Evolutionary conservation across 2,329 filamentous ascomycete species (phyloP), one percentile per base, ranked within the genome.

Genomic region (Stagonosporopsis chrysanthemi): DNA sequence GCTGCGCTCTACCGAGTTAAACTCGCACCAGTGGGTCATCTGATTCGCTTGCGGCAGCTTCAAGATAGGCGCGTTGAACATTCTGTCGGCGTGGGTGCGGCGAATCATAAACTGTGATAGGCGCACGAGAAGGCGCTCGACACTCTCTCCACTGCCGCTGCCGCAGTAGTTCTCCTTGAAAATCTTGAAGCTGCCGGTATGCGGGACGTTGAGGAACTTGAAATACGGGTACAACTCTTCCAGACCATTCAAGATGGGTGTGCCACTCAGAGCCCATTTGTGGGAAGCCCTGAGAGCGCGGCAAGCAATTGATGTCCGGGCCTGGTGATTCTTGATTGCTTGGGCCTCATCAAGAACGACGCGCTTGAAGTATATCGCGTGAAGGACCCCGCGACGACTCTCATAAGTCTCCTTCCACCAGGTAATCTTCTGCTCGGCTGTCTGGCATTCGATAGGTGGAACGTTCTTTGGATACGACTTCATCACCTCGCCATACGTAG

Each of bases 311-410:
- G 77, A 80, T 0, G 79, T 83, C 4, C 72, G 69, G 1, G 68
- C 63, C 0, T 53, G 53, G 6, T 78, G 71, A 28, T 85, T 86
- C 58, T 86, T 86, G 58, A 88, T 85, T 0, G 63, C 64, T 46
- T 87, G 84, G 0, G 81, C 84, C 63, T 88, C 85, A 42, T 88
- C 85, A 0, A 87, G 72, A 1, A 87, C 78, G 3, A 88, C 58
- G 1, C 86, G 74, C 38, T 83, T 79, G 75, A 73, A 76, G 11
- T 54, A 35, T 44, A 73, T 70, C 9, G 64, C 54, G 44, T 77
- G 75, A 1, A 77, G 55, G 2, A 66, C 39, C 0, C 75, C 79
- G 3, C 78, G 66, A 0, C 75, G 44, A 0, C 67, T 58, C 1
- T 71, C 64, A 6, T 66, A 80, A 0, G 69, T 57, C 0, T 63